Percentiles rank a stretch among this genome's conserved stretches.
phyloP scores from a whole-genome alignment of 352 stramenopile species.

The Globisporangium barbulae region DNA sequence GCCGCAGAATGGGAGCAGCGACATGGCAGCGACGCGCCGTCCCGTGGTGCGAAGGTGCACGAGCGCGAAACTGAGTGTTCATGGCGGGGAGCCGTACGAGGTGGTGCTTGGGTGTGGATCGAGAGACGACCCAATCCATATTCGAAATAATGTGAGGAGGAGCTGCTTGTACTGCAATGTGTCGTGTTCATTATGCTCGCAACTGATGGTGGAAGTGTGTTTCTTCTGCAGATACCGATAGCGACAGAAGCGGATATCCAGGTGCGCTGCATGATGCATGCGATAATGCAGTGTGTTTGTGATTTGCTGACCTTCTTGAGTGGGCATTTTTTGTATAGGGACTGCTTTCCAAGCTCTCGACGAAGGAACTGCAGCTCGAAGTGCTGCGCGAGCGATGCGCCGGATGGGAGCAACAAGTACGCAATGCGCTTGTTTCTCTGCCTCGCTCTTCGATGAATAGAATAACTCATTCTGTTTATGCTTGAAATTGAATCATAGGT shows the following conservation, averaged over 20 bases:
- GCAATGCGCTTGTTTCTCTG: not conserved
- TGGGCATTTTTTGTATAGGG: conserved; percentile 1
- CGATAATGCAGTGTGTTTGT: not conserved
- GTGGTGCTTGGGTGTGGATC: not conserved
- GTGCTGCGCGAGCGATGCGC: conserved; percentile 34
- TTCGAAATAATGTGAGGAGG: conserved; percentile 5
- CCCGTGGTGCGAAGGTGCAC: not conserved
- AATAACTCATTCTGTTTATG: not conserved
- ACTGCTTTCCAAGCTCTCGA: conserved; percentile 24
- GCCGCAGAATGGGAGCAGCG: not conserved
- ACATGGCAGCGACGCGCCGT: not conserved
- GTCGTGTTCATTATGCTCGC: not conserved
- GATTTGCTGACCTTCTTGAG: not conserved
- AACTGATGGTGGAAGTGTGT: not conserved
- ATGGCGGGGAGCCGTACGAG: not conserved
- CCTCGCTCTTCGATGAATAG: not conserved
- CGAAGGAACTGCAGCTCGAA: conserved; percentile 40
- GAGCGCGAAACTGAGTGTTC: not conserved
- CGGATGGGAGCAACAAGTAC: conserved; percentile 43
- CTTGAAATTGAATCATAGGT: conserved; percentile 23
- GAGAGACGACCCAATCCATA: conserved; percentile 8
- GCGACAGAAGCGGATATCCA: conserved; percentile 16
- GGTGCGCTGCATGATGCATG: conserved; percentile 1
- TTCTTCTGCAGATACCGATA: conserved; percentile 8
- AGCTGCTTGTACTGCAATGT: not conserved